Conservation (phyloP, 228 moss, liverwort and hornwort species). For the Sphagnum magellanicum region DNA sequence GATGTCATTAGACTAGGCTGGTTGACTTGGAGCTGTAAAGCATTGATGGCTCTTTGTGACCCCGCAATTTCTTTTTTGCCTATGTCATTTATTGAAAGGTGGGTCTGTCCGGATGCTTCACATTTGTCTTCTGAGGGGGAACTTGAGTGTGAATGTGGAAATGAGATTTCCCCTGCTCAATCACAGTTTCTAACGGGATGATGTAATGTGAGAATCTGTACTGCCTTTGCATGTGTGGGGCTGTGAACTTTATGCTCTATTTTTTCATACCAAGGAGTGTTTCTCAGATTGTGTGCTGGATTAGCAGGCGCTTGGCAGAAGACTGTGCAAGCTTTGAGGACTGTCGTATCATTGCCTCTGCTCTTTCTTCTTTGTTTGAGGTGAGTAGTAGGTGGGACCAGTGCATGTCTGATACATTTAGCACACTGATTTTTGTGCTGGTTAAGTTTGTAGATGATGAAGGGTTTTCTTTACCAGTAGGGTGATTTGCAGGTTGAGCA, state of each 20-base stretch:
- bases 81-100: constrained; percentile 49
- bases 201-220: too few species aligned
- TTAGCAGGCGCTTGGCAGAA: constrained; percentile 52
- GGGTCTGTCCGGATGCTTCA: not conserved
- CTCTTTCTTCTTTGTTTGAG: constrained; percentile 57
- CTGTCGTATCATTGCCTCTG: constrained; percentile 61
- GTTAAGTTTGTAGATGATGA: too few species aligned
- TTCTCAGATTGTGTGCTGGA: not conserved
- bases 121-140: not conserved
- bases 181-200: too few species aligned
- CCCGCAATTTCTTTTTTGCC: constrained; percentile 54
- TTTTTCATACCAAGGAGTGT: too few species aligned
- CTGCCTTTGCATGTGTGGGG: too few species aligned
- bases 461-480: too few species aligned
- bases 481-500: too few species aligned
- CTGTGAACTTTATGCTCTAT: too few species aligned
- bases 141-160: not conserved
- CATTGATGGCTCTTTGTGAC: constrained; percentile 67
- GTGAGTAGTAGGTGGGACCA: constrained; percentile 16
- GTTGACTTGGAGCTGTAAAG: constrained; percentile 59
- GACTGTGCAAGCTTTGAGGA: constrained; percentile 77
- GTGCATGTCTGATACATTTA: too few species aligned
- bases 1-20: constrained; percentile 30
- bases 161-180: not conserved
- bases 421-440: too few species aligned